phyloP scores from a whole-genome alignment of 139 green algal species.

The Chlorella sp. region DNA sequence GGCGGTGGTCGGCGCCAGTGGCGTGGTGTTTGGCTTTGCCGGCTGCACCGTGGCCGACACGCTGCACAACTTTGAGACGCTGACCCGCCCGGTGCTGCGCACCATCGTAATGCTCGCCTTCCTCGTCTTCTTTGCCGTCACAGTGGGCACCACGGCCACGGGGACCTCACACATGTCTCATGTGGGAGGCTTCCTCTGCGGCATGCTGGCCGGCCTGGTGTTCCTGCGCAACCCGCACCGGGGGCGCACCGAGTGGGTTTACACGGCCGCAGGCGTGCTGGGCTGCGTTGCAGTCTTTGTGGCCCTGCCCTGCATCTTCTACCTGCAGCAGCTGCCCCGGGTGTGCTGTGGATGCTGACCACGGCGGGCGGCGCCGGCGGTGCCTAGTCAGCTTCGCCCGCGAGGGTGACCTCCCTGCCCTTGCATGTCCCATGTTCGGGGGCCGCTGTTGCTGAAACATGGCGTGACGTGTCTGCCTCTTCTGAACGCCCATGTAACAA shows the following conservation, averaged over 20 bases:
- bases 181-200: slow-evolving; percentile 74
- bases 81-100: slow-evolving; percentile 62
- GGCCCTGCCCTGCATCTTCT: slow-evolving; percentile 46
- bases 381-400: too few species aligned
- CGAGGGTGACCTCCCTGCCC: too few species aligned
- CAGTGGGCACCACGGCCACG: slow-evolving; percentile 38
- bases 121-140: slow-evolving; percentile 61
- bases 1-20: slow-evolving; percentile 69
- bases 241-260: slow-evolving; percentile 51
- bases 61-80: slow-evolving; percentile 65
- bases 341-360: slow-evolving; percentile 24
- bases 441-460: too few species aligned
- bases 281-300: slow-evolving; percentile 39
- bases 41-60: slow-evolving; percentile 69
- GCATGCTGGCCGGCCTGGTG: slow-evolving; percentile 69
- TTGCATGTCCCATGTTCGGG: too few species aligned
- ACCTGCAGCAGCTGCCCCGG: slow-evolving; percentile 20
- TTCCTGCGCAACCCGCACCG: slow-evolving; percentile 73
- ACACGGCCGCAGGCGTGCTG: slow-evolving; percentile 23
- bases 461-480: too few species aligned
- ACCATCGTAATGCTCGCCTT: slow-evolving; percentile 58
- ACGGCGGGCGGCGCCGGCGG: too few species aligned
- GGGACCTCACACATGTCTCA: slow-evolving; percentile 70
- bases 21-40: slow-evolving; percentile 79
- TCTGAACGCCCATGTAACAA: too few species aligned